Conservation (phyloP, 2,329 filamentous ascomycete species). For the Aspergillus floridensis region DNA sequence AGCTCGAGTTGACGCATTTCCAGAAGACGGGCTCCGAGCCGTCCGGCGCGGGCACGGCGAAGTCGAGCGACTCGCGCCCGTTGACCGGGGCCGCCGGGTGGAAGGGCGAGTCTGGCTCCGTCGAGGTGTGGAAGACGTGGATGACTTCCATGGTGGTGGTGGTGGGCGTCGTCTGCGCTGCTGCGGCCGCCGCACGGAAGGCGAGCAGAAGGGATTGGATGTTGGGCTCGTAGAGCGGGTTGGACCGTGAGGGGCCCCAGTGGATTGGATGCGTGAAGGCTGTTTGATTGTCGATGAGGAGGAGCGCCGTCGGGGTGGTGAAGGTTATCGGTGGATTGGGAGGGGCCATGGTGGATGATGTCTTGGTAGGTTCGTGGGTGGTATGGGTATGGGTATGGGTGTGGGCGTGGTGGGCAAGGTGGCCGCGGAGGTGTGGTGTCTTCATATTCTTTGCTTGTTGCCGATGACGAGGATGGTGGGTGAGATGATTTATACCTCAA, state of each 20-base stretch:
- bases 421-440: background rate
- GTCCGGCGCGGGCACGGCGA: slow-evolving; percentile 30
- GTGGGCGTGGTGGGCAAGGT: background rate
- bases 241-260: slow-evolving; percentile 46
- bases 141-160: slow-evolving; percentile 35
- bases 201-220: slow-evolving; percentile 37
- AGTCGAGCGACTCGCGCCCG: slow-evolving; percentile 29
- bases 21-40: slow-evolving; percentile 40
- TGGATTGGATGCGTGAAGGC: slow-evolving; percentile 41
- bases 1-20: slow-evolving; percentile 49
- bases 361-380: background rate
- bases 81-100: slow-evolving; percentile 33
- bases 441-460: background rate
- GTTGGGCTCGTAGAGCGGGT: slow-evolving; percentile 46
- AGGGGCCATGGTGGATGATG: background rate
- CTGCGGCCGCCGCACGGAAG: slow-evolving; percentile 30
- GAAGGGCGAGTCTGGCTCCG: slow-evolving; percentile 33
- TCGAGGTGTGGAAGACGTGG: slow-evolving; percentile 48
- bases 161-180: slow-evolving; percentile 2
- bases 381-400: background rate
- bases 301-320: slow-evolving; percentile 38
- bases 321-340: slow-evolving; percentile 6
- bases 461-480: background rate
- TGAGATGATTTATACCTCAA: background rate
- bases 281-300: slow-evolving; percentile 50